phyloP scores from a whole-genome alignment of 169 alveolate species.

The Babesia ovis region DNA sequence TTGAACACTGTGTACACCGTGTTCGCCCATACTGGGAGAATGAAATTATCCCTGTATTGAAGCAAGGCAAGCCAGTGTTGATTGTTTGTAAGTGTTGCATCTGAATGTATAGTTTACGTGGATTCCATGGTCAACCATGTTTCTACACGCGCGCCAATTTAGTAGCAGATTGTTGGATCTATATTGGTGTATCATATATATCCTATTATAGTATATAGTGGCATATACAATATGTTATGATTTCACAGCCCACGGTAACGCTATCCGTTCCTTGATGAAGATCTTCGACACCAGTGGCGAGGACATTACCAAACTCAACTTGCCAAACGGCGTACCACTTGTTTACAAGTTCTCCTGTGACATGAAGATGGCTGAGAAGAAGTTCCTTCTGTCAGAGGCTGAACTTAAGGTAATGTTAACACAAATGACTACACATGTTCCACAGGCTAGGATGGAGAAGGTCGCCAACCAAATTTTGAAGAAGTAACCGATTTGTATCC shows the following conservation, averaged over 20 bases:
- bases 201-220: too few relatives aligned
- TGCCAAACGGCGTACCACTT: slow-evolving; percentile 97
- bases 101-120: too few relatives aligned
- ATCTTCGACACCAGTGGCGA: slow-evolving; percentile 90
- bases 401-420: slow-evolving; percentile 74
- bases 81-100: slow-evolving; percentile 73
- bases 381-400: slow-evolving; percentile 91
- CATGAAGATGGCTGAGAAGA: slow-evolving; percentile 86
- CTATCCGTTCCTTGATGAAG: slow-evolving; percentile 94
- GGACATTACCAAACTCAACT: slow-evolving; percentile 91
- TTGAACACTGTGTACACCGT: slow-evolving; percentile 92
- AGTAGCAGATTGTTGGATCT: too few relatives aligned
- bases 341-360: slow-evolving; percentile 92
- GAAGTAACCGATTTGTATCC: slow-evolving; percentile 63
- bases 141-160: too few relatives aligned
- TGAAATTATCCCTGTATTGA: slow-evolving; percentile 89
- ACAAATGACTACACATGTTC: not conserved
- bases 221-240: too few relatives aligned
- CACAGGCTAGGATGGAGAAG: slow-evolving; percentile 87
- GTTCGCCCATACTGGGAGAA: slow-evolving; percentile 94
- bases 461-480: slow-evolving; percentile 94
- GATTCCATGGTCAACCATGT: too few relatives aligned
- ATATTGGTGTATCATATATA: too few relatives aligned
- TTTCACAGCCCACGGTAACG: slow-evolving; percentile 97
- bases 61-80: slow-evolving; percentile 89